Conservation (phyloP, 306 rosid genomes). For the Prinsepia uniflora region DNA sequence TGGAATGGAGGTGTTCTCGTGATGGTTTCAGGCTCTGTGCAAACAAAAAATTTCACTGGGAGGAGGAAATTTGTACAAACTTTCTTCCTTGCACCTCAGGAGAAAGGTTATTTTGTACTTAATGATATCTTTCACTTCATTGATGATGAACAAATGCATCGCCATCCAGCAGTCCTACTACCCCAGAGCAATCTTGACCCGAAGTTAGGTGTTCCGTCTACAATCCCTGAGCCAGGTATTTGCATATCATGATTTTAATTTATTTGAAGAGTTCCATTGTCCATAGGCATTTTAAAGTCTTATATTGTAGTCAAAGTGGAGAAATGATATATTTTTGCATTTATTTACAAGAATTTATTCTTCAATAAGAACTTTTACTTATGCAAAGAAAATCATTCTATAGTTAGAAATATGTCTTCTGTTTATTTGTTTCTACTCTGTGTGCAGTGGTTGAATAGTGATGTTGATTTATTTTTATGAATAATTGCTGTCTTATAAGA, state of each 20-base stretch:
- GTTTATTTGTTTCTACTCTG: conserved; percentile 14
- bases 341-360: conserved; percentile 1
- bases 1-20: conserved; percentile 92
- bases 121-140: conserved; percentile 84
- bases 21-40: conserved; percentile 92
- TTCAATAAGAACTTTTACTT: background rate
- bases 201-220: conserved; percentile 40
- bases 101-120: conserved; percentile 83
- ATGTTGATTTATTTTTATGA: conserved; percentile 10
- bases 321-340: background rate
- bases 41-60: conserved; percentile 53
- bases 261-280: background rate
- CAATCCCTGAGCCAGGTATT: conserved; percentile 68
- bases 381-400: background rate
- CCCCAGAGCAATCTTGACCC: conserved; percentile 67
- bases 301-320: background rate
- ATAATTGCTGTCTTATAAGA: background rate
- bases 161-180: conserved; percentile 67
- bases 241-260: background rate
- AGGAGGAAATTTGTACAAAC: conserved; percentile 87
- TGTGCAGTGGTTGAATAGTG: conserved; percentile 6
- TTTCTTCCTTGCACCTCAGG: conserved; percentile 97
- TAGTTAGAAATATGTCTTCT: background rate
- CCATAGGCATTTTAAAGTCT: background rate
- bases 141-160: conserved; percentile 72